Base-by-base conservation (phyloP, 1,284 basidiomycete species). In the Leccinum griseonigrum region DNA sequence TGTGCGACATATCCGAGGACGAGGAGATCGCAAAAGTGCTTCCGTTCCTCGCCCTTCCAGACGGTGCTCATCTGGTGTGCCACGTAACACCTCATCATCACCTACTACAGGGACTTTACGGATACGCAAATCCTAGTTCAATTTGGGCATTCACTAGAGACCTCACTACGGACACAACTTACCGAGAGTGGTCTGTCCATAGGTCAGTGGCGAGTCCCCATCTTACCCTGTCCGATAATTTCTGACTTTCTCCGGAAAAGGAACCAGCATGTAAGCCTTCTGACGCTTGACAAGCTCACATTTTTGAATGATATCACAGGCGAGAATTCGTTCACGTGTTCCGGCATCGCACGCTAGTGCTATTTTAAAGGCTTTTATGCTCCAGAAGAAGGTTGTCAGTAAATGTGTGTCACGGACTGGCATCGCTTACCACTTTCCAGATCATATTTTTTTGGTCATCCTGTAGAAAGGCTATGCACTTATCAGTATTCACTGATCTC, bases 401-500 rank as follows among this genome's bases (percentile, higher is more conserved):
- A 62, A 50, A 29, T 29, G 36, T 16, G 26, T 54, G 48, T 46
- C 53, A 22, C 46, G 22, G 22, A 43, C 54, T 22, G 22, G 22
- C 59, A 38, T 55, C 14, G 52, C 60, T 64, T 28, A 68, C 34
- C 38, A 13, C 26, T 46, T 56, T 56, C 31, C 71, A 96, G 94
- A 91, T 98, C 64, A 93, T 99, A 89, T 95, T 99, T 74, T 22
- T 97, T 88, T 69, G 97, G 97, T 8, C 95, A 98, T 71, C 97
- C 97, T 0, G 97, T 99, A 1, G 97, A 99, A 76, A 87, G 90
- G 61, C 79, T 99, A 34, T 98, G 97, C 78, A 98, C 95, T 29
- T 97, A 95, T 70, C 97, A 99, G 75, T 99, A 99, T 75, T 97
- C 94, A 1, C 83, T 99, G 29, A 85, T 94, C 57, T 93, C 93